A percentile compares a stretch with the other conserved stretches of the same genome.
phyloP scores from a whole-genome alignment of 2,329 filamentous ascomycete species.

The Cryphonectria parasitica region DNA sequence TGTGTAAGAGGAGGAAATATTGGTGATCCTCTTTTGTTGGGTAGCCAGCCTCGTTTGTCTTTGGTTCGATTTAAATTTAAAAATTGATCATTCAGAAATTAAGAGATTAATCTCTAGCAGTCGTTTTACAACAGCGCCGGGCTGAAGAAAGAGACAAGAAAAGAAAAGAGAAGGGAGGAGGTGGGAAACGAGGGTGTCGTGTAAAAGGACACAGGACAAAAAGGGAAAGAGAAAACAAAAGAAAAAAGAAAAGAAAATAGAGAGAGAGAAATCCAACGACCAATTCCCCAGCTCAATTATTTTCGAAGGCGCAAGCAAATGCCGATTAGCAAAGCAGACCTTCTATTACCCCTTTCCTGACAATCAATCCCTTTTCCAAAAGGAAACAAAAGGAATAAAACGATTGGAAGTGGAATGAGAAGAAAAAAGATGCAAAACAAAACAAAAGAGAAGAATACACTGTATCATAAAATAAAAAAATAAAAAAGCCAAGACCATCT shows the following conservation, averaged over 20 bases:
- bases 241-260: not conserved
- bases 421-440: not conserved
- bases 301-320: not conserved
- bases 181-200: not conserved
- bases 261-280: too few relatives aligned
- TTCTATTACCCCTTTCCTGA: constrained; percentile 6
- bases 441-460: not conserved
- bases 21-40: not conserved
- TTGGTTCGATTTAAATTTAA: not conserved
- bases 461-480: not conserved
- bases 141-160: constrained; percentile 3
- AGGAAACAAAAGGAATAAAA: not conserved
- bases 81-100: constrained; percentile 15
- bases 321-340: not conserved
- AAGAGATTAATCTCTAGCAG: constrained; percentile 5
- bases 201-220: constrained; percentile 9
- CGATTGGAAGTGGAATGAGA: not conserved
- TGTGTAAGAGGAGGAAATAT: not conserved
- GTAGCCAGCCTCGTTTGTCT: not conserved
- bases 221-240: not conserved
- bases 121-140: constrained; percentile 15
- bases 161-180: not conserved
- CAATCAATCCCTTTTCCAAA: not conserved
- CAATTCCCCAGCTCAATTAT: not conserved
- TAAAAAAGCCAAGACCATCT: not conserved